phyloP scores from a whole-genome alignment of 352 stramenopile species.

The Globisporangium takayamanum region DNA sequence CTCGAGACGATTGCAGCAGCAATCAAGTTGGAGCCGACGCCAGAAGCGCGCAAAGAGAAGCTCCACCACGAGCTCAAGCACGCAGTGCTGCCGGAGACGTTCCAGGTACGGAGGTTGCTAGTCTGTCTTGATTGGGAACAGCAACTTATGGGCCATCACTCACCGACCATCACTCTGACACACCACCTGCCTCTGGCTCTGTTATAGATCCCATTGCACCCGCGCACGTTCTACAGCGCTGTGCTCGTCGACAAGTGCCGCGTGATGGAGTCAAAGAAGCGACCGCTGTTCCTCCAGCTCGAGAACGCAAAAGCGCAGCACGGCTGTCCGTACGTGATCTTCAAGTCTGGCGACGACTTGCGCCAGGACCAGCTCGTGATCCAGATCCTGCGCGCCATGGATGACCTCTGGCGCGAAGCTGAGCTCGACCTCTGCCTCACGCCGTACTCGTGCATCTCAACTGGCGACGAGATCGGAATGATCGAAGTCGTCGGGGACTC shows the following conservation, averaged over 20 bases:
- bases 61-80: slow-evolving; percentile 48
- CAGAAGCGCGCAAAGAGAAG: slow-evolving; percentile 32
- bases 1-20: slow-evolving; percentile 67
- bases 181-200: neutral
- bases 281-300: slow-evolving; percentile 86
- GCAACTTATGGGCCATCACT: no score
- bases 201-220: slow-evolving; percentile 70
- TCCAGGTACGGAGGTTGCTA: slow-evolving; percentile 37
- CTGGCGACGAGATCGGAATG: slow-evolving; percentile 80
- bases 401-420: slow-evolving; percentile 84
- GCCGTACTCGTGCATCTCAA: slow-evolving; percentile 86
- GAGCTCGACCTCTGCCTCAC: slow-evolving; percentile 80
- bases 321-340: slow-evolving; percentile 73
- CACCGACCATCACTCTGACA: no score
- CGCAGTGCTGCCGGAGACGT: slow-evolving; percentile 72
- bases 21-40: slow-evolving; percentile 52
- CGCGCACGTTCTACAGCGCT: slow-evolving; percentile 66
- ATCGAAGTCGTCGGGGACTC: slow-evolving; percentile 88
- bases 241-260: slow-evolving; percentile 80
- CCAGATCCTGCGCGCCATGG: slow-evolving; percentile 89
- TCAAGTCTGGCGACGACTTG: slow-evolving; percentile 91
- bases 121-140: neutral
- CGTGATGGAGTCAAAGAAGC: slow-evolving; percentile 94
- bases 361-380: slow-evolving; percentile 92
- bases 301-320: slow-evolving; percentile 62